phyloP scores from a whole-genome alignment of 495 filamentous ascomycete species.

The Neurospora pannonica region DNA sequence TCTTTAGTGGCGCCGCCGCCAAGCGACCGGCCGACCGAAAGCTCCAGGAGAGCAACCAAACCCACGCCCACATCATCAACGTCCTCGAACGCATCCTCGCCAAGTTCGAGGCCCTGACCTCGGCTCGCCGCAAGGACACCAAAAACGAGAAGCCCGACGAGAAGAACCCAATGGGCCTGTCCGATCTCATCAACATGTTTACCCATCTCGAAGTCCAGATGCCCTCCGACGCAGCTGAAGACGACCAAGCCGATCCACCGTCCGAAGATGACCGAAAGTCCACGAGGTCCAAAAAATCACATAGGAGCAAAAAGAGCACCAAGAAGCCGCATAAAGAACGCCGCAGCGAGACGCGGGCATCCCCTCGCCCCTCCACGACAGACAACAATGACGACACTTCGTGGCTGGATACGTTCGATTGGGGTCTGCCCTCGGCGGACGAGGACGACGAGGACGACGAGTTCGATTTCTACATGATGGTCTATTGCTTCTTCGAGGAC shows the following conservation, averaged over 20 bases:
- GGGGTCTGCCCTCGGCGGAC: not conserved
- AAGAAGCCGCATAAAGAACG: conserved; percentile 13
- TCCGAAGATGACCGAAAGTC: not conserved
- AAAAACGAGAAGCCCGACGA: not conserved
- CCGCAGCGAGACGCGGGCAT: not conserved
- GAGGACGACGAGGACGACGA: conserved; percentile 13
- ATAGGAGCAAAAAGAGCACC: conserved; percentile 12
- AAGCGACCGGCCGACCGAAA: conserved; percentile 5
- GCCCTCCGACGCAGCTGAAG: not conserved
- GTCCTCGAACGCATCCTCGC: conserved; percentile 18
- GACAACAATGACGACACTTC: not conserved
- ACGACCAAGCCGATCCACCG: conserved; percentile 2
- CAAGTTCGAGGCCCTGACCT: conserved; percentile 11
- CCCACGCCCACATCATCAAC: conserved; percentile 16
- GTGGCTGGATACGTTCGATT: conserved; percentile 15
- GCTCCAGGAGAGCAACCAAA: conserved; percentile 13
- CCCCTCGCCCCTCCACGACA: not conserved
- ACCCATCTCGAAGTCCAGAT: conserved; percentile 15
- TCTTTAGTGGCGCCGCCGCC: conserved; percentile 10
- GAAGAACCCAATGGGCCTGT: not conserved
- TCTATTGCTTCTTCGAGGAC: conserved; percentile 27
- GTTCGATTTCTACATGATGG: conserved; percentile 23
- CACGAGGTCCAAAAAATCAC: not conserved
- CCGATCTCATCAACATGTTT: conserved; percentile 22
- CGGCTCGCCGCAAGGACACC: not conserved